Percentiles rank a stretch among this genome's conserved stretches.
Conservation (phyloP, 2,329 filamentous ascomycete species). For the Sordariomycetes sp. region DNA sequence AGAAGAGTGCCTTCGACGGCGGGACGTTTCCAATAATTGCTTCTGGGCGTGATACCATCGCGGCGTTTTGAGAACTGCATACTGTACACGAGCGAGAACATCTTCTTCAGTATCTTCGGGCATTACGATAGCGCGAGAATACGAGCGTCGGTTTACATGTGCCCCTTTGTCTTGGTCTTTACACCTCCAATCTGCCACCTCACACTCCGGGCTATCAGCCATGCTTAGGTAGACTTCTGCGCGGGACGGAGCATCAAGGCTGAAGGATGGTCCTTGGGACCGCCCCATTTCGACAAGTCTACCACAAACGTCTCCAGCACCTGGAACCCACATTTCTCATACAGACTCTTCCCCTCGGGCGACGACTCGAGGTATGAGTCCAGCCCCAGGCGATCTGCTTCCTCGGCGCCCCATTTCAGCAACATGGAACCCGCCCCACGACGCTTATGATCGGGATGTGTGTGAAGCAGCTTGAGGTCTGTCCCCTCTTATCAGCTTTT, state of each 20-base stretch:
- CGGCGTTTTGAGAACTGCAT: too few species aligned
- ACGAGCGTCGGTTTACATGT: too few species aligned
- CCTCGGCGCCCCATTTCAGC: constrained; percentile 21
- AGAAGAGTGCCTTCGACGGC: too few species aligned
- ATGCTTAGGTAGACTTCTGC: background rate
- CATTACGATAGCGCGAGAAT: too few species aligned
- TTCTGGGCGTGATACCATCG: too few species aligned
- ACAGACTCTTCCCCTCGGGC: constrained; percentile 18
- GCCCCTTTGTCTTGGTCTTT: too few species aligned
- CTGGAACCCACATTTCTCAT: constrained; percentile 24
- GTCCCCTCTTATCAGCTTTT: background rate
- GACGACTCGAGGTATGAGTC: constrained; percentile 26
- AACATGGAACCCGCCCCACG: constrained; percentile 6
- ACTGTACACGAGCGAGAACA: too few species aligned
- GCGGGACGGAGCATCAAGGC: constrained; percentile 15
- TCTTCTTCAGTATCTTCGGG: too few species aligned
- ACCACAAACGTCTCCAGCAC: constrained; percentile 14
- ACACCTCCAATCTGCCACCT: too few species aligned
- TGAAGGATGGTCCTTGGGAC: constrained; percentile 9
- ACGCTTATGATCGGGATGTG: constrained; percentile 23
- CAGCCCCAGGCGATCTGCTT: constrained; percentile 25
- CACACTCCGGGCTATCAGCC: background rate
- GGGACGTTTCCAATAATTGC: too few species aligned
- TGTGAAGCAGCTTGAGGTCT: constrained; percentile 29
- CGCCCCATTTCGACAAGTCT: constrained; percentile 20